These are phyloP conservation scores for Podosphaera aphanis DNA, from an alignment of 2,329 filamentous ascomycete genomes.

Conservation along the genomic window DNA sequence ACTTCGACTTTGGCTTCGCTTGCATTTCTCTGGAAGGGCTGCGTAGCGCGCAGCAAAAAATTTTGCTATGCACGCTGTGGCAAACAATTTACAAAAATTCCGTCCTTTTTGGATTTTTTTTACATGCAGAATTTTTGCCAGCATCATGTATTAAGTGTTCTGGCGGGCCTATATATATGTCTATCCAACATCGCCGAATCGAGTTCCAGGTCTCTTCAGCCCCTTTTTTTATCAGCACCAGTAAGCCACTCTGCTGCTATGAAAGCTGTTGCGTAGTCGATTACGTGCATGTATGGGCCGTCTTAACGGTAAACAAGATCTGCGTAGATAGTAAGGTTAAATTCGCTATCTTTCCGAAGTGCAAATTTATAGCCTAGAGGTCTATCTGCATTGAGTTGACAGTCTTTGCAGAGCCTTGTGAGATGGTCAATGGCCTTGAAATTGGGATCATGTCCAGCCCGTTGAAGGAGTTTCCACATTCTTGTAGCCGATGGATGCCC, in stretches of 20 bases:
- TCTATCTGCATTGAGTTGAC: neutral
- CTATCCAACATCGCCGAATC: neutral
- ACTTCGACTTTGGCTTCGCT: neutral
- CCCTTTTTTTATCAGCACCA: neutral
- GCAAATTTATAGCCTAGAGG: neutral
- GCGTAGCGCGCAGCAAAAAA: no score
- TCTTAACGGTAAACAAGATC: neutral
- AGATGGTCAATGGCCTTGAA: neutral
- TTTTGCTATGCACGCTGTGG: no score
- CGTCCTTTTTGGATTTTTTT: no score
- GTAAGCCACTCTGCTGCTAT: neutral
- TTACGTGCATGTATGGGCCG: neutral
- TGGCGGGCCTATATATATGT: neutral
- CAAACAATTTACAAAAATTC: no score
- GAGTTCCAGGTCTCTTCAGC: neutral
- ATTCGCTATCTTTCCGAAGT: neutral
- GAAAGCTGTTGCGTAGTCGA: neutral
- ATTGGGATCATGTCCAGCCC: no score
- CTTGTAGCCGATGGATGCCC: no score
- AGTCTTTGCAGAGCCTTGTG: neutral
- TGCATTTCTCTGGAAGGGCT: neutral
- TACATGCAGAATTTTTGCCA: slow-evolving; percentile 2
- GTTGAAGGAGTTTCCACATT: no score
- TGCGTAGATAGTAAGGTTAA: neutral
- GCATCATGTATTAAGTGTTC: neutral